A percentile compares a stretch with the other conserved stretches of the same genome.
Evolutionary conservation across 208 protist genomes (phyloP).

Genomic region (Acanthamoeba rhysodes): DNA sequence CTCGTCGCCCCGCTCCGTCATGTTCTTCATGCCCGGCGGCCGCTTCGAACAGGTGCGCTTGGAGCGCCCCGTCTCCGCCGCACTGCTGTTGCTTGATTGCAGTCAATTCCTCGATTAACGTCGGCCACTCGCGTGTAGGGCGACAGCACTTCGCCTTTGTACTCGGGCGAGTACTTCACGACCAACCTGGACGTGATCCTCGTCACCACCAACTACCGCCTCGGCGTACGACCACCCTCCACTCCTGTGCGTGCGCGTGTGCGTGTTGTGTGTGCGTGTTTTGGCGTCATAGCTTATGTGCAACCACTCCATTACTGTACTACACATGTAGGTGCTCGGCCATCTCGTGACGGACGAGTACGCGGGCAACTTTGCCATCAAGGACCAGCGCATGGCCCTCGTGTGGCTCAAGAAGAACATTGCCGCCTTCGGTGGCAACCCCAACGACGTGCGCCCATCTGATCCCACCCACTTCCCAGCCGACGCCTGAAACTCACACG

Average conservation of each 20-base stretch:
- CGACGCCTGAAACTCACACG: neutral
- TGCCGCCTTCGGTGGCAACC: slow-evolving; percentile 71
- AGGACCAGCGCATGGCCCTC: slow-evolving; percentile 69
- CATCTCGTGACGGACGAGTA: neutral
- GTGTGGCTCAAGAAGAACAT: slow-evolving; percentile 73
- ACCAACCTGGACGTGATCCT: slow-evolving; percentile 34
- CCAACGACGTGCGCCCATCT: neutral
- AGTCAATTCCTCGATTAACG: too few relatives aligned
- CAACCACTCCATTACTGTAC: too few relatives aligned
- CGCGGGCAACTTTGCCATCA: slow-evolving; percentile 10
- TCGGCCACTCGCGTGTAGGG: neutral
- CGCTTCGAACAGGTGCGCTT: slow-evolving; percentile 12
- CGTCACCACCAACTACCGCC: slow-evolving; percentile 76
- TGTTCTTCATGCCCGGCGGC: slow-evolving; percentile 30
- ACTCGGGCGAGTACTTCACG: slow-evolving; percentile 20
- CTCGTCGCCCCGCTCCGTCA: neutral
- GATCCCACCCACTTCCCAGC: neutral
- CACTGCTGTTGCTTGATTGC: too few relatives aligned
- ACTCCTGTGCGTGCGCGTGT: neutral
- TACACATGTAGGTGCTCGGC: neutral
- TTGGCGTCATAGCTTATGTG: too few relatives aligned
- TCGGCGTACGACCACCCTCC: slow-evolving; percentile 4
- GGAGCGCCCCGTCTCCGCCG: too few relatives aligned
- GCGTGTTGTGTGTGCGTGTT: neutral
- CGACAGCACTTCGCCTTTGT: slow-evolving; percentile 1